Percentiles rank a stretch among this genome's conserved stretches.
These are phyloP conservation scores for Claviceps sp. DNA, from an alignment of 2,329 filamentous ascomycete species.

Conservation along the genomic window DNA sequence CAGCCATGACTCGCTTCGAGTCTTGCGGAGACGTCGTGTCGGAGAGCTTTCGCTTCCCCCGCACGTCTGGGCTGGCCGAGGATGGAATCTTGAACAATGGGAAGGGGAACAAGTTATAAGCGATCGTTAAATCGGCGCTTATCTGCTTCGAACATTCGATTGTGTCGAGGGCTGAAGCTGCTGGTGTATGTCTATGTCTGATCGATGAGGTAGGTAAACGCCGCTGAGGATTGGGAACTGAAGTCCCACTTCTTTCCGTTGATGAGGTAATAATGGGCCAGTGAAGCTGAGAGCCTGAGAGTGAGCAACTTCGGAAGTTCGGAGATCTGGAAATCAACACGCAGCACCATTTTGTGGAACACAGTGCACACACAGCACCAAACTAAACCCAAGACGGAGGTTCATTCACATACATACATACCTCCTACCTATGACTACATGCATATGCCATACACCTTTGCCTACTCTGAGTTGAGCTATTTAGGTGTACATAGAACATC, in stretches of 20 bases:
- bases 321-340: too few relatives aligned
- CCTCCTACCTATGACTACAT: too few relatives aligned
- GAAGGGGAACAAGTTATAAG: neutral
- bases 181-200: neutral
- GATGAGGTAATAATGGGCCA: conserved; percentile 5
- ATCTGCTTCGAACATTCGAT: neutral
- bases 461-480: too few relatives aligned
- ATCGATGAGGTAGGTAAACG: too few relatives aligned
- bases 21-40: conserved; percentile 43
- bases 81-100: conserved; percentile 21
- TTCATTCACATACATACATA: too few relatives aligned
- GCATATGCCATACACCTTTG: too few relatives aligned
- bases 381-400: too few relatives aligned
- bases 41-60: conserved; percentile 57
- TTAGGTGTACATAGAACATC: too few relatives aligned
- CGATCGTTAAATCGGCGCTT: neutral
- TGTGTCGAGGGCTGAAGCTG: neutral
- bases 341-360: too few relatives aligned
- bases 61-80: conserved; percentile 29
- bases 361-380: too few relatives aligned
- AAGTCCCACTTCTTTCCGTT: neutral
- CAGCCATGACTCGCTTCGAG: conserved; percentile 48
- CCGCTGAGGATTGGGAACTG: neutral
- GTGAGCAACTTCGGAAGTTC: too few relatives aligned
- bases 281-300: neutral